Evolutionary conservation across 352 stramenopile species (phyloP).

Genomic region (Nothophytophthora sp.): DNA sequence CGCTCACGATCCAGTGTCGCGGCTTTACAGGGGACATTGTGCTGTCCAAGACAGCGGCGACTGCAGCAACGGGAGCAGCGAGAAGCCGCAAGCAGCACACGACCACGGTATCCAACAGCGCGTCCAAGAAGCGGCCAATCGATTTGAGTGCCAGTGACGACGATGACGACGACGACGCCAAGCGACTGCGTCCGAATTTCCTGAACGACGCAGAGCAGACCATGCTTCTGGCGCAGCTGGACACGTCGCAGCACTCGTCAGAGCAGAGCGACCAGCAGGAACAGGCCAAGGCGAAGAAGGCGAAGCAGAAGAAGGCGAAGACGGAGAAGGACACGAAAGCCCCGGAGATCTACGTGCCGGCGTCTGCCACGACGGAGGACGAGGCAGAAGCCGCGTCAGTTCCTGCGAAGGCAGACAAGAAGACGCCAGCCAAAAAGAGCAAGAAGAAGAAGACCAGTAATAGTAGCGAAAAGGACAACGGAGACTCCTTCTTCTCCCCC

Average conservation of each 20-base stretch:
- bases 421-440: conserved; percentile 2
- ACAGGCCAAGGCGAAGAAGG: no score
- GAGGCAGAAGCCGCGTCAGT: no score
- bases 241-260: conserved; percentile 35
- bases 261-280: conserved; percentile 7
- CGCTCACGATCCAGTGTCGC: conserved; percentile 68
- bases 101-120: conserved; percentile 1
- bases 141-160: conserved; percentile 41
- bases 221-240: conserved; percentile 56
- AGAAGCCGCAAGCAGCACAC: not conserved
- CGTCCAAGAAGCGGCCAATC: conserved; percentile 56
- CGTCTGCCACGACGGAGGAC: no score
- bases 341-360: conserved; percentile 1
- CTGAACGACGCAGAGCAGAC: conserved; percentile 63
- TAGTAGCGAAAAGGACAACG: conserved; percentile 1
- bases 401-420: conserved; percentile 12
- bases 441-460: conserved; percentile 47
- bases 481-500: conserved; percentile 47
- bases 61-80: conserved; percentile 8
- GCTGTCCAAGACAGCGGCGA: conserved; percentile 38
- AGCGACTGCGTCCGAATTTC: conserved; percentile 58
- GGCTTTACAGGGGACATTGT: conserved; percentile 77
- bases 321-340: conserved; percentile 1
- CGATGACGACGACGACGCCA: conserved; percentile 36
- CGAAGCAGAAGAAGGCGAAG: conserved; percentile 16